These are phyloP conservation scores for Fragaria nilgerrensis DNA, from an alignment of 306 rosid species.

Conservation along the genomic window DNA sequence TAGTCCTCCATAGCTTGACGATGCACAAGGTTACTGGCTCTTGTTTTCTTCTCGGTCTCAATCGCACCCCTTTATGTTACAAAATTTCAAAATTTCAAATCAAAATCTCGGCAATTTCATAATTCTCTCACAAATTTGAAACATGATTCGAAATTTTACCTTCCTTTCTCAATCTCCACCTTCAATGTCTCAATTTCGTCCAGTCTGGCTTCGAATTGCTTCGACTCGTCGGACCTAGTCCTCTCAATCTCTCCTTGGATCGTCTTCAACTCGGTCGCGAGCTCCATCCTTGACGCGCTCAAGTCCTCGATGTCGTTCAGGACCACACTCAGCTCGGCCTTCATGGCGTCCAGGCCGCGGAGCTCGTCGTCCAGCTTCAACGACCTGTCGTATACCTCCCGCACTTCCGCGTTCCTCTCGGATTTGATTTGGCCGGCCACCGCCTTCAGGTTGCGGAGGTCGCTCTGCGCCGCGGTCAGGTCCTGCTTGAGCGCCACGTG, in stretches of 20 bases:
- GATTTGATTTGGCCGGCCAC: slow-evolving; percentile 52
- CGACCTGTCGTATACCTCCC: slow-evolving; percentile 70
- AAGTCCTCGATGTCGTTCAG: slow-evolving; percentile 48
- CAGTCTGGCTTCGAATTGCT: slow-evolving; percentile 40
- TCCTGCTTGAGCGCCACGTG: slow-evolving; percentile 91
- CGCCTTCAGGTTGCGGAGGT: slow-evolving; percentile 53
- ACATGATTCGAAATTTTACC: slow-evolving; percentile 37
- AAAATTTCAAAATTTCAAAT: not conserved
- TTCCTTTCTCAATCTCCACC: slow-evolving; percentile 72
- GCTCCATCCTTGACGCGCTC: slow-evolving; percentile 41
- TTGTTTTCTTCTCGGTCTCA: slow-evolving; percentile 69
- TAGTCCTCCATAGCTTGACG: slow-evolving; percentile 56
- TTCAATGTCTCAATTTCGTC: slow-evolving; percentile 54
- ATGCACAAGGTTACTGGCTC: slow-evolving; percentile 58
- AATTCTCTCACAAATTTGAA: not conserved
- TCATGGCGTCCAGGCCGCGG: slow-evolving; percentile 57
- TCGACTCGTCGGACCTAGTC: slow-evolving; percentile 39
- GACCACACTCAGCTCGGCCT: slow-evolving; percentile 54
- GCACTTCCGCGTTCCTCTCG: slow-evolving; percentile 65
- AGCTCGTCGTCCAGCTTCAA: slow-evolving; percentile 66
- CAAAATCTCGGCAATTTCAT: not conserved
- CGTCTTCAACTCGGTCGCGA: slow-evolving; percentile 42
- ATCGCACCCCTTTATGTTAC: slow-evolving; percentile 61
- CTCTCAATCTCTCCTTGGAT: slow-evolving; percentile 41
- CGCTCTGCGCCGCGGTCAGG: slow-evolving; percentile 54